Evolutionary conservation across 176 grass and related monocot genomes (phyloP).

Genomic region (Microstegium vimineum): DNA sequence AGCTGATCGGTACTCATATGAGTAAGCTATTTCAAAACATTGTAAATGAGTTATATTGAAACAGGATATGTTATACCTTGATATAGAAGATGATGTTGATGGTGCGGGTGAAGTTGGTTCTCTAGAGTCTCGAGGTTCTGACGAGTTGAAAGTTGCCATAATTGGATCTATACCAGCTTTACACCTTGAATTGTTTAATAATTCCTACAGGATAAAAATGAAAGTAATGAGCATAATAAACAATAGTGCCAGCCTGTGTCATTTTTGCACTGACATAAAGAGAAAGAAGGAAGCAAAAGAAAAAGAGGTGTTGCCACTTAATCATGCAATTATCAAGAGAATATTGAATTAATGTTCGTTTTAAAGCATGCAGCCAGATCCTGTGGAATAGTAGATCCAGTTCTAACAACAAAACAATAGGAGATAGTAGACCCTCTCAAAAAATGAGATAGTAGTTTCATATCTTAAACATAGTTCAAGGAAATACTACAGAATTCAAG

Average conservation of each 20-base stretch:
- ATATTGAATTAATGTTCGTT: not conserved
- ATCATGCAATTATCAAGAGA: constrained; percentile 25
- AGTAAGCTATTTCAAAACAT: not conserved
- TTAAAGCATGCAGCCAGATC: not conserved
- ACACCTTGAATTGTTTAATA: constrained; percentile 16
- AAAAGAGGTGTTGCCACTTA: not conserved
- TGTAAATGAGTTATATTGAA: not conserved
- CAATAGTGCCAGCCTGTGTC: not conserved
- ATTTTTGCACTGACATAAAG: constrained; percentile 7
- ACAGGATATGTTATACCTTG: constrained; percentile 53
- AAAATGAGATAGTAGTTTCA: not conserved
- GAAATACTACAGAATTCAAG: not conserved
- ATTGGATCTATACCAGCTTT: constrained; percentile 30
- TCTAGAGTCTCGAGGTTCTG: constrained; percentile 28
- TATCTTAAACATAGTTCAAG: constrained; percentile 7
- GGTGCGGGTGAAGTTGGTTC: constrained; percentile 52
- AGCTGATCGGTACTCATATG: not conserved
- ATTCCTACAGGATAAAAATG: constrained; percentile 20
- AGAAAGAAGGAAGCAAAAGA: not conserved
- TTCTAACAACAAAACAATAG: constrained; percentile 14
- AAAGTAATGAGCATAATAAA: constrained; percentile 24
- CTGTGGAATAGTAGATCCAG: not conserved
- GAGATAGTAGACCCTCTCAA: not conserved
- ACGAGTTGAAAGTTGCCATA: constrained; percentile 46
- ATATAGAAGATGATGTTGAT: constrained; percentile 71